Evolutionary conservation across 2,329 filamentous ascomycete genomes (phyloP).

Genomic region (Helotiales sp.): DNA sequence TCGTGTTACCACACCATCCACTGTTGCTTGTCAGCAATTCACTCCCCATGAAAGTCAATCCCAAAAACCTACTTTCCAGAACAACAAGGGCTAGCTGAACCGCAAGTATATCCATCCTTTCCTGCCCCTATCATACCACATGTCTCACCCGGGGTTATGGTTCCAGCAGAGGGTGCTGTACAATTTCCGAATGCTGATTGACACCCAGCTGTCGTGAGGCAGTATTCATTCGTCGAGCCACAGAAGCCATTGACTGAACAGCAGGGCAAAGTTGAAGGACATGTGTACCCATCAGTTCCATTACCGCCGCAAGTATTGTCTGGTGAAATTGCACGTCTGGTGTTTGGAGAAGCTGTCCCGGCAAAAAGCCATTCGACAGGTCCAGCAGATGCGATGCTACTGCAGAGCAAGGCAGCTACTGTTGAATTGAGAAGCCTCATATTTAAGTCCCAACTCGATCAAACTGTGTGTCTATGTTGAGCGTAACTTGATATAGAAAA

Average conservation of each 20-base stretch:
- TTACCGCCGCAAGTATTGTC: slow-evolving; percentile 26
- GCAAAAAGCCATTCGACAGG: background rate
- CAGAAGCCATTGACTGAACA: slow-evolving; percentile 37
- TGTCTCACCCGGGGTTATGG: slow-evolving; percentile 17
- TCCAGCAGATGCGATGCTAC: slow-evolving; percentile 4
- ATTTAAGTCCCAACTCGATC: background rate
- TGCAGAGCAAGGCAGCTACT: background rate
- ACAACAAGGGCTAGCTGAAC: slow-evolving; percentile 14
- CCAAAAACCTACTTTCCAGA: slow-evolving; percentile 16
- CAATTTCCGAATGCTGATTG: slow-evolving; percentile 24
- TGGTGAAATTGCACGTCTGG: slow-evolving; percentile 18
- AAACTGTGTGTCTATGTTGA: background rate
- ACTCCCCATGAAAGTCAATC: background rate
- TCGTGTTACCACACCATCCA: slow-evolving; percentile 34
- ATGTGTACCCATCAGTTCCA: slow-evolving; percentile 23
- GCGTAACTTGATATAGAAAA: background rate
- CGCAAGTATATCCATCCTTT: slow-evolving; percentile 25
- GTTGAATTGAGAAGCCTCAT: background rate
- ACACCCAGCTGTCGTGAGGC: slow-evolving; percentile 30
- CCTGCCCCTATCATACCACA: slow-evolving; percentile 18
- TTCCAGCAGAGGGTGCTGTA: slow-evolving; percentile 13
- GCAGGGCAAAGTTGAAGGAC: slow-evolving; percentile 26
- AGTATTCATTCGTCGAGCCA: slow-evolving; percentile 33
- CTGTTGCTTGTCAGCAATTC: background rate
- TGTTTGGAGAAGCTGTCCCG: background rate